Base-by-base conservation (phyloP, 306 rosid species). In the Quercus gilva region DNA sequence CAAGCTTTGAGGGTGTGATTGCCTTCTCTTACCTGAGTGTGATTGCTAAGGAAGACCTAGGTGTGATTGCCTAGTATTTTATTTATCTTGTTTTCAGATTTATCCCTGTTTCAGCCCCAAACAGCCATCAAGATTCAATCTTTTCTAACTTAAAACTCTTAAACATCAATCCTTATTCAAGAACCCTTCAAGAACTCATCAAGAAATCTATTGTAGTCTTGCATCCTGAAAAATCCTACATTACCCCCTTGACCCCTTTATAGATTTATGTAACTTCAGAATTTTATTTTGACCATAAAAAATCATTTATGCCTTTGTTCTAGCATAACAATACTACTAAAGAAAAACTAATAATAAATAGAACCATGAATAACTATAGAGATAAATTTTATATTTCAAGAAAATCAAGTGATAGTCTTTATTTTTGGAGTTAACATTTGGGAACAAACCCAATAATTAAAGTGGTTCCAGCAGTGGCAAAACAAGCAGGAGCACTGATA, bases 391-490 rank as follows among this genome's bases (percentile, higher is more conserved):
- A n/a, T 11, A 31, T 15, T 59, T 58, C 59, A 18, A 51, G 45
- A 69, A 64, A 25, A 53, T 37, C 74, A 49, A 72, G 58, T 19
- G 69, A 57, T 5, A 67, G 65, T 9, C 20, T 7, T 28, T 45
- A 33, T 0, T 28, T 23, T 19, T 31, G 81, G 56, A 80, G 74
- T 31, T 43, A 57, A 74, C 28, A 65, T 19, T 70, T 75, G 76
- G 59, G 53, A 83, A 74, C 89, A 83, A 79, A 96, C 99, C 99
- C 99, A 15, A 96, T 65, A 49, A 96, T 33, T 23, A 93, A 90
- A 79, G 97, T 63, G 53, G 97, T 96, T 86, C 94, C 99, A 2
- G 98, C 99, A 69, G 98, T 96, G 71, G 99, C 99, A 25, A 83
- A 63, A 83, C 94, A 91, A 14, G 93, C 83, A 71, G 96, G 89